These are phyloP conservation scores for Bondarzewia mesenterica DNA, from an alignment of 1,284 basidiomycete species.

Conservation along the genomic window DNA sequence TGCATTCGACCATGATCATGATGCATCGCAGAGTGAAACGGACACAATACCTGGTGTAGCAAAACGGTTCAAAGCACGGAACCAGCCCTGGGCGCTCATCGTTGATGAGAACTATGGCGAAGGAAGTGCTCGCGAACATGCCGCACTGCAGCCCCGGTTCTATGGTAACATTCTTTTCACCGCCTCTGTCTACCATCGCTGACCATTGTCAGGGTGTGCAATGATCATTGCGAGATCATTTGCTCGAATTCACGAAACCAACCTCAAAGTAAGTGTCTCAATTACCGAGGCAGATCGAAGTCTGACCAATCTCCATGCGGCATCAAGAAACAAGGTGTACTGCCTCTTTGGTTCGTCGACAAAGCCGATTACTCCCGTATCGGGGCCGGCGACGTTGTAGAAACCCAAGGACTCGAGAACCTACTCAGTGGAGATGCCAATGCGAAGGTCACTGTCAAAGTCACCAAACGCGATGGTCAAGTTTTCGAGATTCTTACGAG, in stretches of 20 bases:
- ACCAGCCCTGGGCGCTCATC: conserved; percentile 89
- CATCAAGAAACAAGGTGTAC: conserved; percentile 84
- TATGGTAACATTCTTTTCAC: conserved; percentile 54
- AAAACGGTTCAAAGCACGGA: conserved; percentile 76
- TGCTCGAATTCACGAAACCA: conserved; percentile 98
- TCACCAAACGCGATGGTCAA: conserved; percentile 63
- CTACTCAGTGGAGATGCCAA: conserved; percentile 47
- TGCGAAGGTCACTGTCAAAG: conserved; percentile 54
- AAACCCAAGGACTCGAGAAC: conserved; percentile 48
- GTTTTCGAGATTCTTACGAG: conserved; percentile 62
- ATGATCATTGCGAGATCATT: conserved; percentile 89
- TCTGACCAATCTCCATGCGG: too few species aligned
- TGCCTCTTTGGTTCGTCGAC: conserved; percentile 88
- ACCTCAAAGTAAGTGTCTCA: conserved; percentile 82
- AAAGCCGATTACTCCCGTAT: conserved; percentile 81
- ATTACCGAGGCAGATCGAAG: too few species aligned
- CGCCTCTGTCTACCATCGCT: background rate
- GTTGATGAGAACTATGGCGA: conserved; percentile 98
- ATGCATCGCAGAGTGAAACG: conserved; percentile 35
- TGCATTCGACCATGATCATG: conserved; percentile 68
- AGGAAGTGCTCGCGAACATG: conserved; percentile 97
- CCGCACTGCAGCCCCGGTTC: conserved; percentile 93
- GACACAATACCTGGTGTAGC: conserved; percentile 88
- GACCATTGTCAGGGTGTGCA: conserved; percentile 52
- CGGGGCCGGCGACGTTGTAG: conserved; percentile 66